These are phyloP conservation scores for Phytopythium aichiense DNA, from an alignment of 352 stramenopile species.

Conservation along the genomic window DNA sequence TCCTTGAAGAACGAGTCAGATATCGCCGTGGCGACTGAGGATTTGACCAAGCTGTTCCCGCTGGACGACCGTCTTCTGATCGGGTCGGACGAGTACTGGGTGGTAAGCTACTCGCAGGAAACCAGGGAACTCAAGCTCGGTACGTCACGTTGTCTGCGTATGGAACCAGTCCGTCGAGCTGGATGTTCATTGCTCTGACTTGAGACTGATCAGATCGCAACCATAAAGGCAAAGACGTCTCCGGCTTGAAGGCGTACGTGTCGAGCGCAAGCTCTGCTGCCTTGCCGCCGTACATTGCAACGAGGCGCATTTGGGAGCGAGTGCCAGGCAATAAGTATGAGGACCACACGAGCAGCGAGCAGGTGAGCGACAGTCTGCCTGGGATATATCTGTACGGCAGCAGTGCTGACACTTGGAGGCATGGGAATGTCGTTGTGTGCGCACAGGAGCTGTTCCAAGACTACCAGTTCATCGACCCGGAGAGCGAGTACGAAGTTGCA, in stretches of 20 bases:
- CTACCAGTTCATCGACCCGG: constrained; percentile 78
- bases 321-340: constrained; percentile 82
- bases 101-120: constrained; percentile 28
- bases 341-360: constrained; percentile 69
- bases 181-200: background rate
- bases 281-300: constrained; percentile 53
- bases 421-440: background rate
- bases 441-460: constrained; percentile 79
- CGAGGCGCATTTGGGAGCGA: constrained; percentile 68
- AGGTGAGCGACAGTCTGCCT: constrained; percentile 24
- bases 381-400: background rate
- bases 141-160: constrained; percentile 11
- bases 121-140: constrained; percentile 43
- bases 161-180: background rate
- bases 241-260: constrained; percentile 44
- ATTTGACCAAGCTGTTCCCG: constrained; percentile 58
- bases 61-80: constrained; percentile 58
- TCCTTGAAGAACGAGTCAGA: constrained; percentile 32
- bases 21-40: constrained; percentile 31
- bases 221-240: constrained; percentile 43
- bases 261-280: constrained; percentile 34
- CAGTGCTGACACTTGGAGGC: background rate
- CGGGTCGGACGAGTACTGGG: constrained; percentile 48
- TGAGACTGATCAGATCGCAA: constrained; percentile 38
- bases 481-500: constrained; percentile 70